Conservation (phyloP, 108 stramenopile genomes). For the Cyclotella choctawhatcheeana region DNA sequence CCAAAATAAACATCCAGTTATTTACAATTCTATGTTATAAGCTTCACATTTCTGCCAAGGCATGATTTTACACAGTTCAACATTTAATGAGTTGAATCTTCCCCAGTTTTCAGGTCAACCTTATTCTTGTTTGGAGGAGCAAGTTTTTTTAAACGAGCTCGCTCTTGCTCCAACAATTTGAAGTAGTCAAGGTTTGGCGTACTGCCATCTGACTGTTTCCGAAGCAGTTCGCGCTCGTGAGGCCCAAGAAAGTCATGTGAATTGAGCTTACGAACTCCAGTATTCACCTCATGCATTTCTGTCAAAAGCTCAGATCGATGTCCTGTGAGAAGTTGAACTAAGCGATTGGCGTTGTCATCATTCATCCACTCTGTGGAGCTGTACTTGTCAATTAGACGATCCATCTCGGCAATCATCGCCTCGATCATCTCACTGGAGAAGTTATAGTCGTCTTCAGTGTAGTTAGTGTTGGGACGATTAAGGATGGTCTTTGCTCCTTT, state of each 20-base stretch:
- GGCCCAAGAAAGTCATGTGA: conserved; percentile 42
- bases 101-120: no score
- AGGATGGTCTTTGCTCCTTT: conserved; percentile 30
- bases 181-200: no score
- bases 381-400: conserved; percentile 40
- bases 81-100: no score
- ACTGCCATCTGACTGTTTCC: no score
- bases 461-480: not conserved
- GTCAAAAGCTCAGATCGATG: conserved; percentile 20
- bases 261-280: conserved; percentile 28
- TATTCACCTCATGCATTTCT: conserved; percentile 36
- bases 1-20: no score
- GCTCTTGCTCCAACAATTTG: no score
- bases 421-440: conserved; percentile 8
- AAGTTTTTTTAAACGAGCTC: no score
- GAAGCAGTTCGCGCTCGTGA: no score
- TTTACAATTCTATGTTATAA: no score
- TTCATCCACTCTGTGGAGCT: conserved; percentile 29
- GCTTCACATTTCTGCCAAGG: no score
- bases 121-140: no score
- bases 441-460: not conserved
- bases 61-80: no score
- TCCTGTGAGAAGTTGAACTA: conserved; percentile 31
- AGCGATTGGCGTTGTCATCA: conserved; percentile 31
- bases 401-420: not conserved